These are phyloP conservation scores for Candida nanaspora DNA, from an alignment of 805 yeast species.

Conservation along the genomic window DNA sequence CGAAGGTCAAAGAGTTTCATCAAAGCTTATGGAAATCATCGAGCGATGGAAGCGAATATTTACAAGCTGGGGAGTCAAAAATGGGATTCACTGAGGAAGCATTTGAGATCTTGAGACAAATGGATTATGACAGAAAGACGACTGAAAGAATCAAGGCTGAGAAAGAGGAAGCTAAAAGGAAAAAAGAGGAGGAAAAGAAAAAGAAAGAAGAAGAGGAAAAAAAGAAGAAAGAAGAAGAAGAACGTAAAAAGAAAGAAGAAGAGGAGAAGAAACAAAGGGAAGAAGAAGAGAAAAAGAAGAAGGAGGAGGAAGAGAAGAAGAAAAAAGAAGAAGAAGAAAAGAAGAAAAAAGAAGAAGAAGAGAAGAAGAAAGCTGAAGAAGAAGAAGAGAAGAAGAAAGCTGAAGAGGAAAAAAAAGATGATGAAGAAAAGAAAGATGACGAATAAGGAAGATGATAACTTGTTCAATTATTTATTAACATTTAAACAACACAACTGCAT, in stretches of 20 bases:
- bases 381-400: neutral
- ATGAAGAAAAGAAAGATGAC: neutral
- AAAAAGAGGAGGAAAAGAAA: neutral
- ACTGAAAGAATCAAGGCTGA: neutral
- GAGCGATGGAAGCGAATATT: neutral
- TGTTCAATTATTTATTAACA: no score
- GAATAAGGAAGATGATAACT: no score
- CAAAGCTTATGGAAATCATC: neutral
- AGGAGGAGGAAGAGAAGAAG: no score
- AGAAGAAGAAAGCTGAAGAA: neutral
- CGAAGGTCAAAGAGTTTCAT: neutral
- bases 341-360: neutral
- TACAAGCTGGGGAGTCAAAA: no score
- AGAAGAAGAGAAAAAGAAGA: no score
- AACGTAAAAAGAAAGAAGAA: no score
- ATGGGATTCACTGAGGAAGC: neutral
- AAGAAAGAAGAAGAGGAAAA: neutral
- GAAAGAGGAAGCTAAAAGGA: neutral
- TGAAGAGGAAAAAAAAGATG: neutral
- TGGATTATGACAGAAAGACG: neutral
- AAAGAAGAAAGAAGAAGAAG: neutral
- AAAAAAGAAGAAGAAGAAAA: no score
- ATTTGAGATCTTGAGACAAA: neutral
- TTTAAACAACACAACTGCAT: no score
- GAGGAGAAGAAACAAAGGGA: no score